Base-by-base conservation (phyloP, 768 basidiomycete species). In the Chalciporus pseudorubinellus region DNA sequence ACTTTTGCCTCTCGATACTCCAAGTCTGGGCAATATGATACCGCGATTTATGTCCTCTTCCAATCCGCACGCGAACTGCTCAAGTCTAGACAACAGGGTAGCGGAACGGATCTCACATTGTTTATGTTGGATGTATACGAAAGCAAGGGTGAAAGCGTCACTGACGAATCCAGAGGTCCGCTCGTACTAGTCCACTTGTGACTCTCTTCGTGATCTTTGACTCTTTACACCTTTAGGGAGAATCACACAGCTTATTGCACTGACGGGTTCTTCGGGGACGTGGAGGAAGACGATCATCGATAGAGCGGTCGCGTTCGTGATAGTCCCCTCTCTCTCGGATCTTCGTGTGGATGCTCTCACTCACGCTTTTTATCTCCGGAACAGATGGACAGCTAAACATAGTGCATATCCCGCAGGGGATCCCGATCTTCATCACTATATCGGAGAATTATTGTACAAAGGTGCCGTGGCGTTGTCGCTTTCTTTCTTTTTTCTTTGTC, bases 231-330 rank as follows among this genome's bases (percentile, higher is more conserved):
- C 20, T 38, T 28, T 56, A 95, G 94, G 88, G 57, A 84, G 87
- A 60, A 63, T 98, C 58, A 95, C 92, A 28, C 95, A 98, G 66
- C 78, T 98, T 40, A 89, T 98, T 61, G 93, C 92, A 9, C 74
- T 98, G 48, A 82, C 85, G 45, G 92, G 92, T 4, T 61, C 89
- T 1, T 71, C 76, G 13, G 94, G 92, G 12, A 64, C 85, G 28
- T 99, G 95, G 97, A 76, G 95, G 52, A 95, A 93, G 74, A 92
- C 89, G 1, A 72, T 94, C 45, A 87, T 92, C 33, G 91, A 94
- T 62, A 87, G 83, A 65, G 74, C 90, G 12, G 77, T 98, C 64
- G 80, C 85, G 93, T 95, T 67, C 64, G 85, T 76, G 53, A 46
- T 26, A 5, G 16, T 46, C 44, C 48, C 16, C 49, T 39, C 24